Evolutionary conservation across 2,329 filamentous ascomycete genomes (phyloP), one percentile per base, ranked within the genome.

Genomic region (Elsinoe fawcettii): DNA sequence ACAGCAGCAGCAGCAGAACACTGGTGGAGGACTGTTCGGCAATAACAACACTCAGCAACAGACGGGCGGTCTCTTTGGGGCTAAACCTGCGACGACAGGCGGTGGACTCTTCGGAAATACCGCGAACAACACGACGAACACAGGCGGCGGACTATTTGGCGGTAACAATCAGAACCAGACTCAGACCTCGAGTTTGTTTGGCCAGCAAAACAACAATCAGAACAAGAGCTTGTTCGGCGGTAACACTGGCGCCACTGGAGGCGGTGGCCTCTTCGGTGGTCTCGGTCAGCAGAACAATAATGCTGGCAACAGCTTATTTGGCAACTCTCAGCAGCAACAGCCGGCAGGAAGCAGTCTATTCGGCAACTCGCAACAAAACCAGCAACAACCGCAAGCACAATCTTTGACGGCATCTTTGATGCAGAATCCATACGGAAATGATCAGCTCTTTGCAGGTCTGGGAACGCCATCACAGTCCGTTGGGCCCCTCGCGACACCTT

Each of bases 391-490:
- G 20, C 74, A 77, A 62, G 73, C 75, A 44, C 73, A 75, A 54
- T 72, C 72, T 16, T 75, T 96, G 59, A 90, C 87, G 32, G 85
- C 90, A 4, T 93, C 89, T 60, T 81, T 95, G 57, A 84, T 84
- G 59, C 90, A 84, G n/a, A 90, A 88, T 55, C 92, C 95, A 0
- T 99, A 95, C 67, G 93, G 93, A 39, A 90, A 88, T 55, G 83
- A 88, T 46, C 89, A 90, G 1, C 80, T 99, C 18, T 97, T 97
- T 71, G 82, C 85, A 30, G 86, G 85, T 55, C 75, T 96, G 14
- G 78, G 78, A 63, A 68, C 84, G 67, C 73, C 88, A 73, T 74
- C 79, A 71, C 70, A 90, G 54, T 80, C 90, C 65, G 88, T 90
- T 2, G 93, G 93, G 1, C 93, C 95, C 2, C 79, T 99, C 62